Conservation (phyloP, 2,329 filamentous ascomycete species). For the Verticillium albo-atrum region DNA sequence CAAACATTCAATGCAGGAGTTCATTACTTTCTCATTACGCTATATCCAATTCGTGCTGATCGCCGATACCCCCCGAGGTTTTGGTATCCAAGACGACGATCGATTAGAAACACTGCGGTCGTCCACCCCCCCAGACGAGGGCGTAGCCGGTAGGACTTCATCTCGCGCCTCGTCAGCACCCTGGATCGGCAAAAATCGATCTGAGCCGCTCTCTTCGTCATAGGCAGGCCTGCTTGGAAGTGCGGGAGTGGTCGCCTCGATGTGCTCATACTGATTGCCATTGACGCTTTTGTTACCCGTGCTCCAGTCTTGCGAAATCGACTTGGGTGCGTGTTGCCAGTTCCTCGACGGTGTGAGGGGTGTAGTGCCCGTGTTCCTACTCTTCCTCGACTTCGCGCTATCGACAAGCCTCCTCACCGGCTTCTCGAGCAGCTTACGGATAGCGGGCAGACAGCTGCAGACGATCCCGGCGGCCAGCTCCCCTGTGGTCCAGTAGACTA, state of each 20-base stretch:
- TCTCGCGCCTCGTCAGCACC: not conserved
- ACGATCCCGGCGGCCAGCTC: constrained; percentile 17
- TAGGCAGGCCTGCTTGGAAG: not conserved
- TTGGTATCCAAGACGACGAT: not conserved
- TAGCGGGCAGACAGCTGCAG: constrained; percentile 18
- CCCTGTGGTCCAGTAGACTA: constrained; percentile 19
- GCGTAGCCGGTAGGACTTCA: not conserved
- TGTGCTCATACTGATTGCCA: not conserved
- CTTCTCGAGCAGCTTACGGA: constrained; percentile 10
- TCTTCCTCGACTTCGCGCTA: not conserved
- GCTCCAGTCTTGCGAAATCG: not conserved
- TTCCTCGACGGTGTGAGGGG: not conserved
- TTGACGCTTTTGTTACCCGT: not conserved
- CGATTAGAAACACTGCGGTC: not conserved
- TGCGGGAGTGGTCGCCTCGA: not conserved
- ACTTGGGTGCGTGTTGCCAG: not conserved
- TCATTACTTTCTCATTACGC: too few species aligned
- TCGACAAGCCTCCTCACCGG: not conserved
- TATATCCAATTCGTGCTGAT: not conserved
- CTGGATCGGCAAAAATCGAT: not conserved
- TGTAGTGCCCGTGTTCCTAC: not conserved
- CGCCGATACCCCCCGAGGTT: not conserved
- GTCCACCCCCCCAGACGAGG: not conserved
- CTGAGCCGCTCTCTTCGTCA: not conserved
- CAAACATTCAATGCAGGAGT: too few species aligned